Evolutionary conservation across 495 filamentous ascomycete species (phyloP).

Genomic region (Ascodesmis nigricans): DNA sequence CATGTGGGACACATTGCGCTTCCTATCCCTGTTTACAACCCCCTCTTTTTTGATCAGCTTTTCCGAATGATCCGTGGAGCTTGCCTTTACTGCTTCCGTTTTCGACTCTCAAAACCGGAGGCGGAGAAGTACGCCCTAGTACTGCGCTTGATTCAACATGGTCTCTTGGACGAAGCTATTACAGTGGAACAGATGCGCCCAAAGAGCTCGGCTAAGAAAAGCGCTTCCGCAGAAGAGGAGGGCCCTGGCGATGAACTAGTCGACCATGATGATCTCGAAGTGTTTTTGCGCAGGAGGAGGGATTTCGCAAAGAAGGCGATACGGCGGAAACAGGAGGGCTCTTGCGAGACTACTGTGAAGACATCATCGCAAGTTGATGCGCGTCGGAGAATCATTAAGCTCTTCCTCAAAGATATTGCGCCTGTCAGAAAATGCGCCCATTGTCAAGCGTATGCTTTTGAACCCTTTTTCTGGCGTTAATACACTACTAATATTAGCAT

Average conservation of each 20-base stretch:
- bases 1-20: slow-evolving; percentile 91
- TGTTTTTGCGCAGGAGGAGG: slow-evolving; percentile 41
- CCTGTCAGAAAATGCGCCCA: slow-evolving; percentile 43
- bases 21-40: slow-evolving; percentile 78
- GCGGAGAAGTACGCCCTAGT: slow-evolving; percentile 65
- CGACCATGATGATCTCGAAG: slow-evolving; percentile 25
- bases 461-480: slow-evolving; percentile 42
- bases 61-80: slow-evolving; percentile 61
- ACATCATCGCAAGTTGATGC: too few species aligned
- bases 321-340: too few species aligned
- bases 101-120: slow-evolving; percentile 50
- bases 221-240: slow-evolving; percentile 26
- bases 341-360: too few species aligned
- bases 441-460: slow-evolving; percentile 71
- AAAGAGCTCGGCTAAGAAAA: slow-evolving; percentile 18
- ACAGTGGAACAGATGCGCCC: slow-evolving; percentile 37
- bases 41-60: slow-evolving; percentile 77
- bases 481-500: slow-evolving; percentile 39
- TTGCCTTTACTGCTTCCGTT: slow-evolving; percentile 70
- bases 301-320: slow-evolving; percentile 46
- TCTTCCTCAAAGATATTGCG: slow-evolving; percentile 50
- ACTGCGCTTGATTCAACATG: slow-evolving; percentile 63
- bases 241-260: slow-evolving; percentile 34
- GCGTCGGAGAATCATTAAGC: slow-evolving; percentile 50
- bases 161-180: slow-evolving; percentile 51